A percentile compares a stretch with the other conserved stretches of the same genome.
phyloP scores from a whole-genome alignment of 2,329 filamentous ascomycete species.

The Torrubiella hemipterigena region DNA sequence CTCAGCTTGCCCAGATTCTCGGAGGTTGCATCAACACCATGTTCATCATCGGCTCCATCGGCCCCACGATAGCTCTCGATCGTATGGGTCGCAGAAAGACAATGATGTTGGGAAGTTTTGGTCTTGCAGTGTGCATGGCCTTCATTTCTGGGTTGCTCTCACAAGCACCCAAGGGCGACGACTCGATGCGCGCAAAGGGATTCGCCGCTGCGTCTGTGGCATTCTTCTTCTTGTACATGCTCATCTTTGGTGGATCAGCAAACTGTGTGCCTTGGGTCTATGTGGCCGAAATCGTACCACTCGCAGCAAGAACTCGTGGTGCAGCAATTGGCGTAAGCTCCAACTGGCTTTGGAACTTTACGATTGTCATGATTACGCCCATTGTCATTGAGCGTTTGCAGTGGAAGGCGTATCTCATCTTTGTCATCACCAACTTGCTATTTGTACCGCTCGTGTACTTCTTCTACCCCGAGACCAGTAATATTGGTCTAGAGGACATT shows the following conservation, averaged over 20 bases:
- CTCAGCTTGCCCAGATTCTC: constrained; percentile 18
- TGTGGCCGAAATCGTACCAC: constrained; percentile 21
- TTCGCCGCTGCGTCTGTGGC: constrained; percentile 17
- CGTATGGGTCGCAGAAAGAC: constrained; percentile 25
- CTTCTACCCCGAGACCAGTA: constrained; percentile 40
- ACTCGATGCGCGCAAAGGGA: background rate
- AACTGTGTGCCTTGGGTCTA: constrained; percentile 25
- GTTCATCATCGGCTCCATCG: constrained; percentile 23
- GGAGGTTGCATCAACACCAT: constrained; percentile 23
- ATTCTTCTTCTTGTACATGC: constrained; percentile 21
- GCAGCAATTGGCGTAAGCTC: constrained; percentile 19
- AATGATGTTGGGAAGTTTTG: constrained; percentile 28
- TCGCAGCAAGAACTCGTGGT: constrained; percentile 19
- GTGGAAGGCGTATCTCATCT: constrained; percentile 41
- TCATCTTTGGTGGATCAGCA: constrained; percentile 10
- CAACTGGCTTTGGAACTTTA: constrained; percentile 24
- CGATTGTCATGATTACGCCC: constrained; percentile 38
- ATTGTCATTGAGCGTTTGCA: constrained; percentile 31
- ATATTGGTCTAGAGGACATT: constrained; percentile 37
- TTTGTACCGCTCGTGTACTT: constrained; percentile 30
- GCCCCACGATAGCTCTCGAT: constrained; percentile 22
- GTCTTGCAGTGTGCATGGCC: constrained; percentile 22
- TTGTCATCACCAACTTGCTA: constrained; percentile 32
- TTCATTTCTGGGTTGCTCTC: constrained; percentile 22
- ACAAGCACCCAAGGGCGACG: constrained; percentile 6